Conservation (phyloP, 2,329 filamentous ascomycete species). For the Aspergillus sp. region DNA sequence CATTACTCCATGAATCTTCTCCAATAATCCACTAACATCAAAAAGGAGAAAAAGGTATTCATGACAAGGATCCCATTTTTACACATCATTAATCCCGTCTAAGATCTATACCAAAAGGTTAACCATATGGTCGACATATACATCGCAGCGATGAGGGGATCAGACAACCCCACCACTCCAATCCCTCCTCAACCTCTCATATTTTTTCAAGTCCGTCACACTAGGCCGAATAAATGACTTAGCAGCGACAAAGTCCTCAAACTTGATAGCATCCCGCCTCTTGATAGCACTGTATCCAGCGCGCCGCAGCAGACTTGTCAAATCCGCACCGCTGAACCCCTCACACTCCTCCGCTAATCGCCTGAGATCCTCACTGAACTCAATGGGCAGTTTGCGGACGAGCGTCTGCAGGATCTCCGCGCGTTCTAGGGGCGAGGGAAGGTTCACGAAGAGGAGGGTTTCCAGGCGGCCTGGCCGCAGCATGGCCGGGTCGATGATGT, state of each 20-base stretch:
- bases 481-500: constrained; percentile 97
- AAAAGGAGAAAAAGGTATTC: background rate
- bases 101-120: constrained; percentile 3
- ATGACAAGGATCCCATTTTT: background rate
- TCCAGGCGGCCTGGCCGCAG: constrained; percentile 87
- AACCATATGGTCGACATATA: background rate
- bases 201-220: constrained; percentile 62
- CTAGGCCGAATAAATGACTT: constrained; percentile 50
- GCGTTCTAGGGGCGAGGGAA: constrained; percentile 78
- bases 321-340: constrained; percentile 75
- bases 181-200: constrained; percentile 58
- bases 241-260: constrained; percentile 48
- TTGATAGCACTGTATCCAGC: constrained; percentile 63
- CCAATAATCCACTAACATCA: background rate
- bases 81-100: background rate
- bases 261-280: constrained; percentile 52
- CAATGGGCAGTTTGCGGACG: constrained; percentile 55
- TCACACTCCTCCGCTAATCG: constrained; percentile 72
- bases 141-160: background rate
- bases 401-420: constrained; percentile 82
- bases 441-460: constrained; percentile 84
- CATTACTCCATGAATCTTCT: background rate
- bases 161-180: constrained; percentile 49
- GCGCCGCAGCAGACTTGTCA: constrained; percentile 62
- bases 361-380: constrained; percentile 61